Percentiles rank a stretch among this genome's conserved stretches.
These are phyloP conservation scores for Torrubiella hemipterigena DNA, from an alignment of 2,329 filamentous ascomycete species.

Conservation along the genomic window DNA sequence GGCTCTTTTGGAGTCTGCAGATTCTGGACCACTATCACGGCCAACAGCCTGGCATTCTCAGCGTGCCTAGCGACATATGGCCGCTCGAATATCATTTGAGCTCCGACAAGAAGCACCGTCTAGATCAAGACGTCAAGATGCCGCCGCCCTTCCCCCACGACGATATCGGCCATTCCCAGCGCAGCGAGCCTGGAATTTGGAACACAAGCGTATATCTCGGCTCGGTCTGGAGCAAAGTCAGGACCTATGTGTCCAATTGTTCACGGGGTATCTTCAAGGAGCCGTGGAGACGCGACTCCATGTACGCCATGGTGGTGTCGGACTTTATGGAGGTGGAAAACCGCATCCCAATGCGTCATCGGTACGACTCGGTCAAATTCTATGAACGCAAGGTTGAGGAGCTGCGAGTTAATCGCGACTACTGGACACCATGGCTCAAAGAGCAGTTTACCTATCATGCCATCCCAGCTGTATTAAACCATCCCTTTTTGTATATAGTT, in stretches of 20 bases:
- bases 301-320: constrained; percentile 35
- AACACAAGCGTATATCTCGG: constrained; percentile 34
- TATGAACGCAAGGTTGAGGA: constrained; percentile 35
- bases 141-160: constrained; percentile 33
- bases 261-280: constrained; percentile 33
- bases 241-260: constrained; percentile 35
- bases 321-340: constrained; percentile 40
- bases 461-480: constrained; percentile 37
- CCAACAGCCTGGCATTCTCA: constrained; percentile 29
- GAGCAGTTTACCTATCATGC: constrained; percentile 41
- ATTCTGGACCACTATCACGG: constrained; percentile 37
- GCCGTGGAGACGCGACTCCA: constrained; percentile 38
- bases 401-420: constrained; percentile 28
- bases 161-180: constrained; percentile 24
- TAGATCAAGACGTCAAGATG: constrained; percentile 17
- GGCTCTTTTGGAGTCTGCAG: constrained; percentile 39
- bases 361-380: constrained; percentile 40
- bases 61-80: constrained; percentile 26
- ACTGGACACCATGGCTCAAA: constrained; percentile 40
- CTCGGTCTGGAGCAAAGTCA: constrained; percentile 37
- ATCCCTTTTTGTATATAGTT: constrained; percentile 40
- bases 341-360: constrained; percentile 34
- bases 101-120: constrained; percentile 11
- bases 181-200: constrained; percentile 35
- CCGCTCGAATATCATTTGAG: constrained; percentile 23